Evolutionary conservation across 495 filamentous ascomycete species (phyloP), one percentile per base, ranked within the genome.

Genomic region (Aspergillus leporis): DNA sequence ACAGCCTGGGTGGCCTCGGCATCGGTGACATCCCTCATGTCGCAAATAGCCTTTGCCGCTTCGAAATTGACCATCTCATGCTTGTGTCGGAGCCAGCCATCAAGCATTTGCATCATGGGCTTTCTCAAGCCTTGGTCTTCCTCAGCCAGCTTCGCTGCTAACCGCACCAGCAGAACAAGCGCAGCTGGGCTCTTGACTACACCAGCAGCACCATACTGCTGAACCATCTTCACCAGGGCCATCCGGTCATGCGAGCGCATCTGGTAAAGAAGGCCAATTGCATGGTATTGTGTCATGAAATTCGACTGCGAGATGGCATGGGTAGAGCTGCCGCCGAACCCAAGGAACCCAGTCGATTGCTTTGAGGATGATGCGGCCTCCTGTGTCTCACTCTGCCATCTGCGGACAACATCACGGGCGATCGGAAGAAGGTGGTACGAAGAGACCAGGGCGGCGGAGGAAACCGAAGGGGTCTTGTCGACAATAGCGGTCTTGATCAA

Each of bases 31-130:
- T 98, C 92, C 51, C 86, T 85, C 82, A 98, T 87, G 65, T 93
- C 89, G 74, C 92, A 95, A 70, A 99, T 96, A 21, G 93, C 91
- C 80, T 98, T 98, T 22, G 94, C 95, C 53, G 94, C 94, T 77
- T 99, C 94, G 66, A 99, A 98, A 76, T 97, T 99, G 73, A 98
- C 95, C 95, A 99, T 98, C 69, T 99, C 94, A 69, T 92, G 92
- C 85, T 99, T 99, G 74, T 99, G 93, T 71, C 94, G 85, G 67
- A 97, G 83, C 93, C 92, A 97, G 66, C 93, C 91, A 75, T 97
- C 93, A 71, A 97, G 81, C 68, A 97, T 84, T 72, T 90, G 85
- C 85, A 95, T 91, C 93, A 97, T 96, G 59, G 90, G 90, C 75
- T 90, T 95, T 65, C 93, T 85, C 62, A 99, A 81, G 59, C 90